Base-by-base conservation (phyloP, 2,329 filamentous ascomycete species). In the Pestalotiopsis sp. region DNA sequence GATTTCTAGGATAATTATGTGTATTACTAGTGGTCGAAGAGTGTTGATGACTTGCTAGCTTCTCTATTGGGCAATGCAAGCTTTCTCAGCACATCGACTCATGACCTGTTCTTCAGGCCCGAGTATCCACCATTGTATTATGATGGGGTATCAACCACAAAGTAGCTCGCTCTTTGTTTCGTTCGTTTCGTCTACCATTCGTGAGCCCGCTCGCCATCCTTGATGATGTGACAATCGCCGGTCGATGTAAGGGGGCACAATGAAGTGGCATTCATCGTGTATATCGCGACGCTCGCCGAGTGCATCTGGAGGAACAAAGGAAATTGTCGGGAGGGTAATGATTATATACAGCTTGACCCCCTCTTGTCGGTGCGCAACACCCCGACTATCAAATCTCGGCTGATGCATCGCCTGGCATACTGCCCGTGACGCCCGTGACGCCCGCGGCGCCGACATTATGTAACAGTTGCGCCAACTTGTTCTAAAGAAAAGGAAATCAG, bases 11-110 rank as follows among this genome's bases (percentile, higher is more conserved):
- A 39, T n/a, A 14, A 61, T 66, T 36, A 39, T 66, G 27, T 66
- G 65, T 66, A 61, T 66, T 66, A 66, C 65, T 66, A 45, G 65
- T 38, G 65, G 65, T 55, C 45, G 45, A 38, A 60, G 57, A 61
- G 65, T 66, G 65, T 55, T 55, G 52, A 66, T 20, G 27, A 66
- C 65, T 66, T 20, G 65, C 41, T 60, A 61, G 59, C 65, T 61
- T 61, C 65, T n/a, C 45, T 52, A 25, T n/a, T n/a, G 27, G 31
- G 25, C 65, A 23, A 61, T 55, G n/a, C 57, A 60, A 66, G 52
- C 55, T 45, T 60, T 45, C 31, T 61, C 65, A 66, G 65, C 57
- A 66, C 65, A 66, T 60, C 65, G 55, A 39, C 65, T 61, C 65
- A 61, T 66, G 57, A 25, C 55, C 55, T 58, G 64, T 20, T 55